Conservation (phyloP, 371 early-diverging fungal species). For the Apophysomyces ossiformis region DNA sequence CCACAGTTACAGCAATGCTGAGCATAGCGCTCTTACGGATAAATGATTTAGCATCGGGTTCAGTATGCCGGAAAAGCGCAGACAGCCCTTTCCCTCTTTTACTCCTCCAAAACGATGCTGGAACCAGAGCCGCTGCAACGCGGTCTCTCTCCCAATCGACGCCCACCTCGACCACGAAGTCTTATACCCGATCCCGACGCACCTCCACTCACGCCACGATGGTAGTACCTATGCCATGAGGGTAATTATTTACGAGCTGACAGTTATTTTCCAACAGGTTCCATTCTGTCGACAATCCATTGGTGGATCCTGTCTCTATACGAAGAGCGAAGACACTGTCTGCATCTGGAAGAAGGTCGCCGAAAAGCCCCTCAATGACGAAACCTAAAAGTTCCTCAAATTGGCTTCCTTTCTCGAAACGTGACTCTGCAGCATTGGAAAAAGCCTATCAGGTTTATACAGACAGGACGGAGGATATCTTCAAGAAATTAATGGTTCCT, state of each 20-base stretch:
- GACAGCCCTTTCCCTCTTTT: not conserved
- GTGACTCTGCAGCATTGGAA: slow-evolving; percentile 64
- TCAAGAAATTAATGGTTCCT: not conserved
- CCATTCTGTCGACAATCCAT: slow-evolving; percentile 28
- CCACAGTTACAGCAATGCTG: too few species aligned
- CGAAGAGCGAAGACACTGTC: slow-evolving; percentile 19
- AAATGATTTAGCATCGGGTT: not conserved
- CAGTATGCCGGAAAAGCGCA: not conserved
- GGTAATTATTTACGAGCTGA: not conserved
- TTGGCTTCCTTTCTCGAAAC: slow-evolving; percentile 66
- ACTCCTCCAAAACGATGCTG: slow-evolving; percentile 2
- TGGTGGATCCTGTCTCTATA: slow-evolving; percentile 26
- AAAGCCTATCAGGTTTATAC: slow-evolving; percentile 50
- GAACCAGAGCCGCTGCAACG: slow-evolving; percentile 10
- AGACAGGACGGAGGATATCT: not conserved
- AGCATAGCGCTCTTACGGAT: not conserved
- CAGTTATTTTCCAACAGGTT: slow-evolving; percentile 18
- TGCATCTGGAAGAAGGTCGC: slow-evolving; percentile 5
- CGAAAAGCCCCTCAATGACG: slow-evolving; percentile 11
- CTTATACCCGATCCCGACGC: slow-evolving; percentile 30
- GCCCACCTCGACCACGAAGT: slow-evolving; percentile 21
- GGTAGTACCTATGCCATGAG: slow-evolving; percentile 14
- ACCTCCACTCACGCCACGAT: slow-evolving; percentile 23
- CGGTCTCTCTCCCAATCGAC: slow-evolving; percentile 15
- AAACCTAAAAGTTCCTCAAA: slow-evolving; percentile 41